Base-by-base conservation (phyloP, 371 early-diverging fungal species). In the Scutellospora calospora region DNA sequence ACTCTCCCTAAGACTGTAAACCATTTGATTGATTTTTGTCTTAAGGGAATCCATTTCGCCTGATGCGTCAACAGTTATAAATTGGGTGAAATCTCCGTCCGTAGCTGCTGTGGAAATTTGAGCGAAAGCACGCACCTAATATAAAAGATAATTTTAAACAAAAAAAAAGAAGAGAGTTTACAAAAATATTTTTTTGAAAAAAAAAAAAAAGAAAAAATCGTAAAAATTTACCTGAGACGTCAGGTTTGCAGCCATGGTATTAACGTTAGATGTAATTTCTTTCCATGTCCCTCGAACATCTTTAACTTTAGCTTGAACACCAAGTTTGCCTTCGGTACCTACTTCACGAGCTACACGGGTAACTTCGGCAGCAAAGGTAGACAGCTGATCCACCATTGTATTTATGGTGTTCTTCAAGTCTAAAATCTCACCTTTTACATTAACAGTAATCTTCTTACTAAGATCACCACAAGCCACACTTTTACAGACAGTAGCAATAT, bases 31-130 rank as follows among this genome's bases (percentile, higher is more conserved):
- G 79, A 94, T 93, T 86, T 93, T 93, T 41, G 92, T 91, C 83
- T 94, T 93, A 73, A 94, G 87, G 33, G 93, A 89, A 54, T 93
- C 93, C 93, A 93, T 93, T 86, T 94, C 93, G 76, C 93, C 93
- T 33, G 90, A 89, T 0, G 93, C 93, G 79, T 92, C 91, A 5
- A 93, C 90, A 1, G 92, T 94, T 76, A 94, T 93, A 81, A 91
- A 84, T 20, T 87, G 86, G 11, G 90, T 89, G 68, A 90, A 92
- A 82, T 93, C 92, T 25, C 92, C 92, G n/a, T 87, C 90, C 2
- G 92, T 89, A 85, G 91, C 91, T 16, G 91, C 89, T 11, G 89
- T 88, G 22, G 90, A 89, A 65, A 91, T 91, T 51, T 90, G 89
- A 27, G 90, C 90, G 81, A 90, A 91, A 0, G 91, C 91, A 55